These are phyloP conservation scores for Kluyveromyces sp. DNA, from an alignment of 1,139 yeast genomes.

Conservation along the genomic window DNA sequence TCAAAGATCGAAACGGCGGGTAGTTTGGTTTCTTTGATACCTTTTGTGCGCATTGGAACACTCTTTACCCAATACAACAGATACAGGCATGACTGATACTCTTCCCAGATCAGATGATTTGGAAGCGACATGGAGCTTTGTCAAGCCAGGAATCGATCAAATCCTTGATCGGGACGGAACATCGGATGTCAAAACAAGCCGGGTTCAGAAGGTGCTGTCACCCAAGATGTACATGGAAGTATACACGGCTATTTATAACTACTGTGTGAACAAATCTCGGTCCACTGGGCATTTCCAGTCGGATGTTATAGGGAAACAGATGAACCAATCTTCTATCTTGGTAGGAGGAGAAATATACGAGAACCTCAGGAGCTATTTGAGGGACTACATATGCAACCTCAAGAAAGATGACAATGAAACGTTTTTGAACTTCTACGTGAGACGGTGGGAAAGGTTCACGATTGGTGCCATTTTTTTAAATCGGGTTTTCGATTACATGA, in stretches of 20 bases:
- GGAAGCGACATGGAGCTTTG: conserved; percentile 67
- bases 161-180: conserved; percentile 48
- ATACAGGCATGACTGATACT: conserved; percentile 27
- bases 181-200: conserved; percentile 14
- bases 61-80: too few species aligned
- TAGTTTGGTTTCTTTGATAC: too few species aligned
- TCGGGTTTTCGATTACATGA: conserved; percentile 92
- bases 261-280: conserved; percentile 79
- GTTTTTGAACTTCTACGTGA: conserved; percentile 77
- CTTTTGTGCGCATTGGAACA: too few species aligned
- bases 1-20: too few species aligned
- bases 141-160: conserved; percentile 65
- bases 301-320: conserved; percentile 26
- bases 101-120: conserved; percentile 43
- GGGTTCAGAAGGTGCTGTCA: conserved; percentile 55
- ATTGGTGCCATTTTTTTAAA: conserved; percentile 89
- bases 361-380: conserved; percentile 60
- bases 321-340: conserved; percentile 35
- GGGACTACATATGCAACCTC: conserved; percentile 48
- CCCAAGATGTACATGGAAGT: conserved; percentile 65
- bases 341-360: conserved; percentile 88
- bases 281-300: conserved; percentile 36
- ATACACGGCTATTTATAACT: conserved; percentile 89
- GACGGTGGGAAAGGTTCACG: conserved; percentile 82
- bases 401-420: conserved; percentile 50